Conservation (phyloP, 164 flowering plant genomes). For the Tetracentron sinense region DNA sequence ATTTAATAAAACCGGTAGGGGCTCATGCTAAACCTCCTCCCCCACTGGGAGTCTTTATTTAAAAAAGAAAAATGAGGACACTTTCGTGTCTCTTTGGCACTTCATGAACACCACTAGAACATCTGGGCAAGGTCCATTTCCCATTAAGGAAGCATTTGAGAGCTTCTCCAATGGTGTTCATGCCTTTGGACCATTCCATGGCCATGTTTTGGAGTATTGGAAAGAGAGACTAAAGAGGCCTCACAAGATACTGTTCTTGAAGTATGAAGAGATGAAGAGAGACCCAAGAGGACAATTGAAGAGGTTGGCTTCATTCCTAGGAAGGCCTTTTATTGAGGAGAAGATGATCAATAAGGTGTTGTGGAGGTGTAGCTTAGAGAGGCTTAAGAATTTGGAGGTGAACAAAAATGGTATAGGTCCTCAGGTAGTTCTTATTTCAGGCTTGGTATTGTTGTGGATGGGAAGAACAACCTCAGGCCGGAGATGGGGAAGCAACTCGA, state of each 20-base stretch:
- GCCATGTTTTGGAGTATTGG: slow-evolving; percentile 4
- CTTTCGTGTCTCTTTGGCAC: slow-evolving; percentile 19
- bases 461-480: neutral
- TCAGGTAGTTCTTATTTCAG: neutral
- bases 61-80: too few relatives aligned
- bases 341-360: neutral
- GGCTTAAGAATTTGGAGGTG: neutral
- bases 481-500: neutral
- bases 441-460: neutral
- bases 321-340: neutral
- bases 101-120: slow-evolving; percentile 11
- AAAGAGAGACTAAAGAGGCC: neutral
- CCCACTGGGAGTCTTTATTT: too few relatives aligned
- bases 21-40: too few relatives aligned
- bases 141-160: neutral
- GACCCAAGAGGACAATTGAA: slow-evolving; percentile 1
- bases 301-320: neutral
- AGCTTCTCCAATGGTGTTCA: neutral
- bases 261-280: neutral
- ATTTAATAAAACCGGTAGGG: too few relatives aligned
- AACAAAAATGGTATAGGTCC: neutral
- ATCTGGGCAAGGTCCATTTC: slow-evolving; percentile 10
- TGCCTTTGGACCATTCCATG: slow-evolving; percentile 10
- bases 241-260: neutral
- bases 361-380: too few relatives aligned